Evolutionary conservation across 139 green algal species (phyloP).

Genomic region (Haematococcus lacustris): DNA sequence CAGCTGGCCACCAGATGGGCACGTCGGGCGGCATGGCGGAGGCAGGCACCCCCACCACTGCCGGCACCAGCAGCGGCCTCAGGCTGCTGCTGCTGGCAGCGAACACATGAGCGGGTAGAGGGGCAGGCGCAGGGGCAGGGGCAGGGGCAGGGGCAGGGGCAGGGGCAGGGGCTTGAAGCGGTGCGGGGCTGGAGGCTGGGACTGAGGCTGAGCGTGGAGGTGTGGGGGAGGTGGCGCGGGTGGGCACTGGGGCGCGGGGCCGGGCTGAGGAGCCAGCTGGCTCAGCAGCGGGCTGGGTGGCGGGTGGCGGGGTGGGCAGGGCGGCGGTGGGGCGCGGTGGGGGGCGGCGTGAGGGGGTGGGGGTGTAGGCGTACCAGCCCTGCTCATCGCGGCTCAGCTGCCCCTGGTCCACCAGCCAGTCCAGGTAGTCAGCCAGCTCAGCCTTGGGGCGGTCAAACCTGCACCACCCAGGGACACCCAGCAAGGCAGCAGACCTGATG

Average conservation of each 20-base stretch:
- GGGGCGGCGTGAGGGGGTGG: neutral
- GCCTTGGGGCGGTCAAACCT: neutral
- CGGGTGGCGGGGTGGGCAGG: neutral
- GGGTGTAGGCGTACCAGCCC: neutral
- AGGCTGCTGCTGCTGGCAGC: neutral
- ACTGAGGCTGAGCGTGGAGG: neutral
- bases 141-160: neutral
- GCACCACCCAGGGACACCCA: too few species aligned
- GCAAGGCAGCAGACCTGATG: too few species aligned
- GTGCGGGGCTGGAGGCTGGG: too few species aligned
- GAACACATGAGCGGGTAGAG: too few species aligned
- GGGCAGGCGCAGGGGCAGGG: neutral
- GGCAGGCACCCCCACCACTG: neutral
- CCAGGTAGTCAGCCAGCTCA: neutral
- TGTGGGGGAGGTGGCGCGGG: neutral
- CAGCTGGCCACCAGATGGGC: neutral
- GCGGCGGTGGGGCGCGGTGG: neutral
- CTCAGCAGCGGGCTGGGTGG: neutral
- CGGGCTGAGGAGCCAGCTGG: neutral
- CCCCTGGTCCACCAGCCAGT: neutral
- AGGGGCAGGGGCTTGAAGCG: neutral
- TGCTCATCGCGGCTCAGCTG: neutral
- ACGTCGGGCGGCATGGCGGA: neutral
- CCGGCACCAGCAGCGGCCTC: neutral
- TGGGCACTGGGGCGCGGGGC: neutral